Evolutionary conservation across 2,329 filamentous ascomycete species (phyloP).

Genomic region (Anisogramma anomala): DNA sequence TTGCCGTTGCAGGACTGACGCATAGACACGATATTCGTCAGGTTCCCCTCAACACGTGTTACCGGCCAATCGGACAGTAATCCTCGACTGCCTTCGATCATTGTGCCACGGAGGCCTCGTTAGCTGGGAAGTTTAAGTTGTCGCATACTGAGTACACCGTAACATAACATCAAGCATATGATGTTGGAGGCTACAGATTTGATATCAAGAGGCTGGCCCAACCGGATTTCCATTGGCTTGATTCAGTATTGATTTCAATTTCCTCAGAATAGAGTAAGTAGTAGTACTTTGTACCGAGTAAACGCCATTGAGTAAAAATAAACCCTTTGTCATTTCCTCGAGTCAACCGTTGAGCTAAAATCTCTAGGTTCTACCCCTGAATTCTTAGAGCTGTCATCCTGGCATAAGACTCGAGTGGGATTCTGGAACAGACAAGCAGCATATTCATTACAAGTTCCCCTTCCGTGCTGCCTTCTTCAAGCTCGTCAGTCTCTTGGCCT

Average conservation of each 20-base stretch:
- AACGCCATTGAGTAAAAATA: too few relatives aligned
- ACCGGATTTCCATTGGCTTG: too few relatives aligned
- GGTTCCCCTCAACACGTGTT: slow-evolving; percentile 3
- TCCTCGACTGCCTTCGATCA: neutral
- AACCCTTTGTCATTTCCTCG: too few relatives aligned
- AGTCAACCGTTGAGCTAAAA: too few relatives aligned
- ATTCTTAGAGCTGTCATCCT: slow-evolving; percentile 9
- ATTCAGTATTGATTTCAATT: too few relatives aligned
- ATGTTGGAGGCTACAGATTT: too few relatives aligned
- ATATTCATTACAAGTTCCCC: neutral
- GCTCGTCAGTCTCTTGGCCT: slow-evolving; percentile 36
- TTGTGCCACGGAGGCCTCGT: neutral
- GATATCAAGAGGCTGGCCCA: too few relatives aligned
- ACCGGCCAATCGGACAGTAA: neutral
- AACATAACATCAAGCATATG: neutral
- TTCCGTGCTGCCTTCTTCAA: slow-evolving; percentile 31
- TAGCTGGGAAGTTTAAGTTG: neutral
- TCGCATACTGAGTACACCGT: neutral
- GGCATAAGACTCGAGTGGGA: neutral
- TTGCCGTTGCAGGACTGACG: too few relatives aligned
- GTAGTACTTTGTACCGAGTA: neutral
- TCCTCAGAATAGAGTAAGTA: too few relatives aligned
- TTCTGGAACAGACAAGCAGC: neutral
- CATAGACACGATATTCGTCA: too few relatives aligned
- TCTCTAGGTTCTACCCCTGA: slow-evolving; percentile 1